phyloP scores from a whole-genome alignment of 306 rosid species.

The Corylus americana region DNA sequence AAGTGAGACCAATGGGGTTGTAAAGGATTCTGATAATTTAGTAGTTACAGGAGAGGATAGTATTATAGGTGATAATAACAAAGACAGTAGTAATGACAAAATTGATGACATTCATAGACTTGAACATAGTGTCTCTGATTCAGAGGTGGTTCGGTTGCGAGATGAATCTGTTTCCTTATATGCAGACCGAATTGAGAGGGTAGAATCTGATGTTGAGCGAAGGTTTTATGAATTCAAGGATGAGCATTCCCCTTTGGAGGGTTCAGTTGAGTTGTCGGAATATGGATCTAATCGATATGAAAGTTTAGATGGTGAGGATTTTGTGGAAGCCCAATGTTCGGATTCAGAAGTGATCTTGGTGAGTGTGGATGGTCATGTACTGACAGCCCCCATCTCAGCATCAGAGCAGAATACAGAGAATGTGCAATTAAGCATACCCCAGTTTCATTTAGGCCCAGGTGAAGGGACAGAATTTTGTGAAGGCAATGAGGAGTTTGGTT shows the following conservation, averaged over 20 bases:
- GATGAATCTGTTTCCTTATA: constrained; percentile 33
- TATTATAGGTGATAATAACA: constrained; percentile 29
- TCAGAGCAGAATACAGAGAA: constrained; percentile 64
- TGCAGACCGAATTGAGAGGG: constrained; percentile 42
- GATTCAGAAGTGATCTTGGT: constrained; percentile 85
- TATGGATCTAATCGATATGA: constrained; percentile 58
- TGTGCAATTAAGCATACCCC: constrained; percentile 76
- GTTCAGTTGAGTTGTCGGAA: constrained; percentile 61
- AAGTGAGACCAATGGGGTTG: constrained; percentile 38
- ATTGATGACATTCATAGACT: constrained; percentile 41
- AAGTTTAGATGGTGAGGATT: constrained; percentile 51
- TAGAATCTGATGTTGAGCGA: constrained; percentile 54
- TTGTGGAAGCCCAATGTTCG: constrained; percentile 56
- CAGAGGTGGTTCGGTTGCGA: constrained; percentile 49
- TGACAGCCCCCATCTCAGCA: constrained; percentile 84
- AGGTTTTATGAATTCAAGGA: constrained; percentile 77
- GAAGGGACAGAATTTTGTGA: constrained; percentile 73
- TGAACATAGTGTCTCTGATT: constrained; percentile 68
- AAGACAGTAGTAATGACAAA: constrained; percentile 24
- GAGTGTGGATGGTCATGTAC: constrained; percentile 89
- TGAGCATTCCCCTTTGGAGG: constrained; percentile 63
- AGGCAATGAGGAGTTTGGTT: constrained; percentile 57
- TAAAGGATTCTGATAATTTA: constrained; percentile 32
- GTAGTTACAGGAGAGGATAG: constrained; percentile 23
- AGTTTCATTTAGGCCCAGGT: constrained; percentile 87